phyloP scores from a whole-genome alignment of 306 rosid genomes.

The Benincasa hispida region DNA sequence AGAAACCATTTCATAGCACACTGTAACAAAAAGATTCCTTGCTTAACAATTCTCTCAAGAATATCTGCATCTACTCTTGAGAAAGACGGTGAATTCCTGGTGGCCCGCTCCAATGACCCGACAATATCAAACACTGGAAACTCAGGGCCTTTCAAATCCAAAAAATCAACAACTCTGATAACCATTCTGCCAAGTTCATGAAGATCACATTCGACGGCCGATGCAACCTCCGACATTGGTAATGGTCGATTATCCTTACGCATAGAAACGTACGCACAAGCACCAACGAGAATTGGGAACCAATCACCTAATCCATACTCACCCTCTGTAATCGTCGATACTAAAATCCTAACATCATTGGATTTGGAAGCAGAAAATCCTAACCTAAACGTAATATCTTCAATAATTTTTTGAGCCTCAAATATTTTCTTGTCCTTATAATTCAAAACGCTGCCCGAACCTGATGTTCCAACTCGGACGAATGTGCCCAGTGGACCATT shows the following conservation, averaged over 20 bases:
- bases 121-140: constrained; percentile 59
- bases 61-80: constrained; percentile 6
- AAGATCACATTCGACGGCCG: constrained; percentile 32
- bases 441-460: constrained; percentile 25
- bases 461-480: constrained; percentile 41
- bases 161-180: constrained; percentile 31
- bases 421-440: constrained; percentile 35
- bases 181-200: constrained; percentile 57
- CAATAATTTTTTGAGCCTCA: constrained; percentile 31
- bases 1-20: constrained; percentile 67
- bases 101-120: constrained; percentile 30
- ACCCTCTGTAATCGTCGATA: constrained; percentile 36
- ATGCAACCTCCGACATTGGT: constrained; percentile 47
- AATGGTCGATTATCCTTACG: constrained; percentile 30
- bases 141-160: constrained; percentile 26
- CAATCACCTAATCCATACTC: constrained; percentile 61
- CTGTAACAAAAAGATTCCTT: constrained; percentile 57
- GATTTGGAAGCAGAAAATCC: constrained; percentile 23
- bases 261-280: constrained; percentile 56
- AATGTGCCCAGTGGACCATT: constrained; percentile 47
- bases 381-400: constrained; percentile 25
- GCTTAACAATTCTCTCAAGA: constrained; percentile 34
- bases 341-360: constrained; percentile 29
- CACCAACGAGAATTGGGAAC: constrained; percentile 54
- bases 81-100: constrained; percentile 22